Base-by-base conservation (phyloP, 345 rosid genomes). In the Salix viminalis region DNA sequence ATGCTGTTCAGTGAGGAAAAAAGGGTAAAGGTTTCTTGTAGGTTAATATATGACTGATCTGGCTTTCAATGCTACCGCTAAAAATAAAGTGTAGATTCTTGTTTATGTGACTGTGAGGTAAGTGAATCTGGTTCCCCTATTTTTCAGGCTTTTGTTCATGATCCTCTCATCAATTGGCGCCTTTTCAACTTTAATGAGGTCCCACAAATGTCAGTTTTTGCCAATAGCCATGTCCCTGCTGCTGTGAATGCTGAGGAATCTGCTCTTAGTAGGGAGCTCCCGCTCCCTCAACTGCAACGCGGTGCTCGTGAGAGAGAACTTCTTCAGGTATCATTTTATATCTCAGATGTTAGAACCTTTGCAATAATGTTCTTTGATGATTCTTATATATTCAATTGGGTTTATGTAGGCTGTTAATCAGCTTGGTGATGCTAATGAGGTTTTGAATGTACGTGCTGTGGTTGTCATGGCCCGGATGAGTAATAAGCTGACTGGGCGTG, bases 131-230 rank as follows among this genome's bases (percentile, higher is more conserved):
- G 52, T 77, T 74, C 74, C 21, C 44, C 61, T 48, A 68, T 54
- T 76, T 83, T 80, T 78, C 88, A 92, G 97, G 99, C 99, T 37
- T 96, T 94, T 87, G 99, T 96, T 67, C 99, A 96, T 67, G 98
- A 96, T 84, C 99, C 99, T 79, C 94, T 96, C 73, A 94, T 96
- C 74, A 94, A 96, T 73, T 96, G 98, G 99, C 98, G 97, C 79
- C 99, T 96, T 70, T 94, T 96, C 89, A 92, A 91, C 86, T 94
- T 92, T 84, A 92, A 91, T 56, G 98, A 92, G 90, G 97, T 94
- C 72, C 99, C 98, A 4, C 97, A 94, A 88, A 85, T 93, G 89
- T 87, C 99, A 1, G 52, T 88, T 80, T 79, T 91, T 70, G 81
- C 82, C 24, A 89, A 82, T 82, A 65, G 88, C 39, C 92, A 89